A percentile compares a stretch with the other conserved stretches of the same genome.
These are phyloP conservation scores for Cucurbita argyrosperma DNA, from an alignment of 306 rosid genomes.

Conservation along the genomic window DNA sequence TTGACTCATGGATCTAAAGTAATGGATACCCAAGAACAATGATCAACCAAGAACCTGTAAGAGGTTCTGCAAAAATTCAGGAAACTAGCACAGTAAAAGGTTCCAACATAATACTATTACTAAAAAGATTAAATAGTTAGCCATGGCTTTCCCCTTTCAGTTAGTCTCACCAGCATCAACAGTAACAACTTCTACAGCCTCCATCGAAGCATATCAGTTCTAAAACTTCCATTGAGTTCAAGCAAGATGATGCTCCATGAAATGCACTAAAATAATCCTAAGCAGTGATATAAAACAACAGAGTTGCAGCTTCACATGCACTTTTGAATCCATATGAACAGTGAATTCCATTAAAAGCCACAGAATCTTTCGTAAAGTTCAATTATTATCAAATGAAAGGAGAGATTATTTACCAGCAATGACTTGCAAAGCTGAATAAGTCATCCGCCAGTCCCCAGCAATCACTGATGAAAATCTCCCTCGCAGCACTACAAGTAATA, in stretches of 20 bases:
- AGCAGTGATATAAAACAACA: not conserved
- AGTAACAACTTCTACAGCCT: not conserved
- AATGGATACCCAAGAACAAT: not conserved
- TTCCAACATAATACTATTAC: not conserved
- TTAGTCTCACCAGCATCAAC: no score
- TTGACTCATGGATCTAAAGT: not conserved
- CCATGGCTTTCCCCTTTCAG: not conserved
- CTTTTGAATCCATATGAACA: not conserved
- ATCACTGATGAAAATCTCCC: slow-evolving; percentile 52
- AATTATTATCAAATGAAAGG: not conserved
- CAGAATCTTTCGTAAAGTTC: not conserved
- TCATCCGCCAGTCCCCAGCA: slow-evolving; percentile 74
- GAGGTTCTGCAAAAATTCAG: not conserved
- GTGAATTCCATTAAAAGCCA: not conserved
- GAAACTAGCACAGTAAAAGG: not conserved
- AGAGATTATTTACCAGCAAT: slow-evolving; percentile 41
- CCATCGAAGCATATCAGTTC: not conserved
- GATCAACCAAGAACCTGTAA: not conserved
- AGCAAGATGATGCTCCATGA: not conserved
- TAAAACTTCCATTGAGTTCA: not conserved
- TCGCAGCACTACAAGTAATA: slow-evolving; percentile 37
- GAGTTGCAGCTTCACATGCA: not conserved
- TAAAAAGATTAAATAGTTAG: not conserved
- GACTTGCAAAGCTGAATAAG: slow-evolving; percentile 36
- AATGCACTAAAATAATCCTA: not conserved